Evolutionary conservation across 2,329 filamentous ascomycete species (phyloP), one percentile per base, ranked within the genome.

Genomic region (Berkeleyomyces rouxiae): DNA sequence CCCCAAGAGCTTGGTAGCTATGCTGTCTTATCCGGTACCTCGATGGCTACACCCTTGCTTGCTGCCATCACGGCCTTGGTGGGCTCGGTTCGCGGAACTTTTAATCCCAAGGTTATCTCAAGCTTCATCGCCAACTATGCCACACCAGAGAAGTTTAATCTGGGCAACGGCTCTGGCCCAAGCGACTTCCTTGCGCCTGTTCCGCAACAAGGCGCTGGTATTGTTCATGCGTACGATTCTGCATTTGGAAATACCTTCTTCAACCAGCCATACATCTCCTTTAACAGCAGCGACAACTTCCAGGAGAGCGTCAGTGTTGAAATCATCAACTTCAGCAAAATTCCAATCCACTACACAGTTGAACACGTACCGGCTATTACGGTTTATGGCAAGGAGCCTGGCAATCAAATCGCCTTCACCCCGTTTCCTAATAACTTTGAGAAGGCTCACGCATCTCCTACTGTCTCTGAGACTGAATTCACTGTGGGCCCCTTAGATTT

Each of bases 261-360:
- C 23, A 78, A 77, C 67, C 77, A 75, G 7, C 79, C 79, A n/a
- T 80, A 78, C 69, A 71, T 86, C 11, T 77, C 80, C 3, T 84
- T 85, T 72, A 85, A 86, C 69, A 83, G 86, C 69, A 83, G 82
- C 0, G 79, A 81, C 66, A 70, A 85, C 73, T 78, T 83, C 65
- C 69, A 70, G 55, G 70, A 73, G 9, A 73, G 72, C 1, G 72
- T 77, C 51, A 76, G 77, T 66, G 82, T 86, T 68, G 77, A 74
- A 46, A 74, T 86, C 66, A 75, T 71, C 67, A 86, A 86, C 73
- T 73, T 74, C 4, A 79, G 78, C 55, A 70, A 70, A 13, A 72
- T 74, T 33, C 70, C 73, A 0, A 70, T 82, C 59, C 78, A 77
- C 4, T 84, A 82, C 70, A 72, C 73, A 5, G 71, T 86, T 10